Evolutionary conservation across 768 basidiomycete species (phyloP).

Genomic region (Hygrophorus pudorinus): DNA sequence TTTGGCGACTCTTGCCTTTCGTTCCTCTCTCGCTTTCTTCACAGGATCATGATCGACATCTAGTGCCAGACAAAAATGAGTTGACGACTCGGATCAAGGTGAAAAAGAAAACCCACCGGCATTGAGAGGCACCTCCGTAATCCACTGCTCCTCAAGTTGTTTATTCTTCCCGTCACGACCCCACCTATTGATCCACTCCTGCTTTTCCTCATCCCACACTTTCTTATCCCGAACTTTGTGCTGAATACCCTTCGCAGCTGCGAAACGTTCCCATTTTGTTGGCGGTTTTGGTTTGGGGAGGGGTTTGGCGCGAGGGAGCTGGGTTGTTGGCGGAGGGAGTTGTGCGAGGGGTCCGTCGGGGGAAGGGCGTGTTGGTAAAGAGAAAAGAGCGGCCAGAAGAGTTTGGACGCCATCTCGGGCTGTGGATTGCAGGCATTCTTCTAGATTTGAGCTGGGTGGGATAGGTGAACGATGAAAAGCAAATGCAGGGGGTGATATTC

Average conservation of each 20-base stretch:
- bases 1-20: constrained; percentile 75
- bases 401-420: constrained; percentile 78
- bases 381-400: constrained; percentile 71
- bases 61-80: constrained; percentile 18
- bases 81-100: neutral
- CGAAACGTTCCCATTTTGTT: constrained; percentile 97
- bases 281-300: constrained; percentile 86
- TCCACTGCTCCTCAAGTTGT: constrained; percentile 79
- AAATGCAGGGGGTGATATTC: neutral
- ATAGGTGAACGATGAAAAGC: neutral
- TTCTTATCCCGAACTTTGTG: constrained; percentile 69
- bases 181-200: constrained; percentile 90
- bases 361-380: constrained; percentile 67
- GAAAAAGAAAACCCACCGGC: constrained; percentile 48
- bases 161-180: constrained; percentile 86
- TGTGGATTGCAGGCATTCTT: constrained; percentile 69
- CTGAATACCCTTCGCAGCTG: constrained; percentile 87
- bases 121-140: constrained; percentile 80
- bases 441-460: constrained; percentile 53
- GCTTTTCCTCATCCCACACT: constrained; percentile 90
- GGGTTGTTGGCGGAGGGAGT: constrained; percentile 68
- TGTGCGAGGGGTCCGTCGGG: constrained; percentile 75
- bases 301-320: constrained; percentile 84
- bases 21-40: constrained; percentile 62
- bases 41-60: constrained; percentile 77